These are phyloP conservation scores for Jamesozyma jinghongensis DNA, from an alignment of 805 yeast genomes.

Conservation along the genomic window DNA sequence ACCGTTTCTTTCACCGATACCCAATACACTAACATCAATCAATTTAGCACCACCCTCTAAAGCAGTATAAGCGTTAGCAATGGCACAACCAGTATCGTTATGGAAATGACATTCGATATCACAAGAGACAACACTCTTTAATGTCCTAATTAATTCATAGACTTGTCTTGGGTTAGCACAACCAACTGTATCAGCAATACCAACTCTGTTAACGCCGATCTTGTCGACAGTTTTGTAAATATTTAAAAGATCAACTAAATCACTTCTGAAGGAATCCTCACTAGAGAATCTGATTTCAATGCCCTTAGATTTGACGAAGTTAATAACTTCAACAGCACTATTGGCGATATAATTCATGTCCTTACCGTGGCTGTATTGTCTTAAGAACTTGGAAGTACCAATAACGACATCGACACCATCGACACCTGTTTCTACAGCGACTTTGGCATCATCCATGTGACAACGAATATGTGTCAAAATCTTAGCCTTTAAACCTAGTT, in stretches of 20 bases:
- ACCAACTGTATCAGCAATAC: slow-evolving; percentile 98
- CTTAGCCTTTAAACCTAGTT: slow-evolving; percentile 93
- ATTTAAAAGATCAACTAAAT: slow-evolving; percentile 87
- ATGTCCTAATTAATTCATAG: slow-evolving; percentile 88
- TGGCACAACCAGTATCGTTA: slow-evolving; percentile 98
- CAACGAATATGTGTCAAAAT: slow-evolving; percentile 95
- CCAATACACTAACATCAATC: slow-evolving; percentile 93
- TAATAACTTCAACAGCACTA: slow-evolving; percentile 92
- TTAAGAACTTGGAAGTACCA: slow-evolving; percentile 90
- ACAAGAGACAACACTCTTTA: slow-evolving; percentile 87
- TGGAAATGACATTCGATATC: slow-evolving; percentile 99
- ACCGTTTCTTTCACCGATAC: slow-evolving; percentile 98
- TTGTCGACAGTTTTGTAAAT: slow-evolving; percentile 94
- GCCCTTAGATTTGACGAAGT: slow-evolving; percentile 92
- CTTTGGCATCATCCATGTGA: slow-evolving; percentile 97
- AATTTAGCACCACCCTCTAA: slow-evolving; percentile 94
- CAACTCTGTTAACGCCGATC: slow-evolving; percentile 96
- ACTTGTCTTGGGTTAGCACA: slow-evolving; percentile 99
- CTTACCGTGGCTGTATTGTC: slow-evolving; percentile 94
- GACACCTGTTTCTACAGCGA: slow-evolving; percentile 97
- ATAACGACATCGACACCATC: slow-evolving; percentile 98
- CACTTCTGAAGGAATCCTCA: slow-evolving; percentile 96
- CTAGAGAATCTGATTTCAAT: slow-evolving; percentile 94
- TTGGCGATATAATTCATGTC: slow-evolving; percentile 97
- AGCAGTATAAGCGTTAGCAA: slow-evolving; percentile 97